Evolutionary conservation across 2,329 filamentous ascomycete genomes (phyloP), one percentile per base, ranked within the genome.

Genomic region (Monosporascus sp.): DNA sequence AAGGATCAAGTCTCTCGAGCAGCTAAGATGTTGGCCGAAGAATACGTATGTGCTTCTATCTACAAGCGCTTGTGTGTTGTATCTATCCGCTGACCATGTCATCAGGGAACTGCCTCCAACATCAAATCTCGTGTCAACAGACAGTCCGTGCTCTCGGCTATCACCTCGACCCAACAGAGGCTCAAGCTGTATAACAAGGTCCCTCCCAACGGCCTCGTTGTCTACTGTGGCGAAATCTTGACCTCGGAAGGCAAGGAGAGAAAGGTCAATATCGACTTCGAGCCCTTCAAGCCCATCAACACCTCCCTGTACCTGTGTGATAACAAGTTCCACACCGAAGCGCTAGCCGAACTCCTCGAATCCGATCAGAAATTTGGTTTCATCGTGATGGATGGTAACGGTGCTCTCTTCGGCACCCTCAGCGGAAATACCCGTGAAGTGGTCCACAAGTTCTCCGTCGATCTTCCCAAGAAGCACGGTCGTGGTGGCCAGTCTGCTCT

Each of bases 201-300:
- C 53, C 94, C 95, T 34, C 91, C 94, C 49, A 99, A 99, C 76
- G 94, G 94, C 56, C 80, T 99, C 62, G 94, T 99, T 61, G 89
- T 99, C 64, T 99, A 99, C 83, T 99, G 94, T 74, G 94, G 94
- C 86, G 94, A 99, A 97, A 97, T 99, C 73, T 87, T 99, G 80
- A 99, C 94, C 53, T 87, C 87, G 31, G 94, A 99, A 80, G 94
- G 94, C 75, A 99, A 99, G 77, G 94, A 99, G 78, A 84, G 94
- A 70, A 99, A 97, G 82, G 95, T 99, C 80, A 99, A 99, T 76
- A 99, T 99, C 72, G 95, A 99, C 72, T 99, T 99, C 73, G 94
- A 99, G 77, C 94, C 94, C 34, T 99, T 99, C 83, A 99, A 99
- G 82, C 94, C 94, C 57, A 99, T 99, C 85, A 99, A 99, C 76